These are phyloP conservation scores for Rubroboletus pulcherrimus DNA, from an alignment of 768 basidiomycete genomes.

Conservation along the genomic window DNA sequence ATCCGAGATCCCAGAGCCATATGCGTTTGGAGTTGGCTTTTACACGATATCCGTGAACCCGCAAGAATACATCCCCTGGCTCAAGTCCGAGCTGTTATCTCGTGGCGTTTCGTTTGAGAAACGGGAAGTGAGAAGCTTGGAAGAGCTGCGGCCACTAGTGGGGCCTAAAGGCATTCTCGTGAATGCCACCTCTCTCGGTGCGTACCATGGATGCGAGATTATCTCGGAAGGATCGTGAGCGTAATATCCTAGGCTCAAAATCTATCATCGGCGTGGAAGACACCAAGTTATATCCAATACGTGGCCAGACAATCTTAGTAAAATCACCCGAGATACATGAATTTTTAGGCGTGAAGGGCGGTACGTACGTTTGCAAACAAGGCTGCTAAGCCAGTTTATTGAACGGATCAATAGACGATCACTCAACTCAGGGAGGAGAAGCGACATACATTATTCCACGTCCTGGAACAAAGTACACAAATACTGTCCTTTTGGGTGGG, in stretches of 20 bases:
- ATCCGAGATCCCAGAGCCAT: constrained; percentile 35
- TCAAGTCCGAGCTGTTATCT: constrained; percentile 37
- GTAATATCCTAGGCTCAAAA: constrained; percentile 47
- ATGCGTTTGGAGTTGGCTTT: constrained; percentile 39
- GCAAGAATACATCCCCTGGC: constrained; percentile 46
- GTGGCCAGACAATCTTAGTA: constrained; percentile 82
- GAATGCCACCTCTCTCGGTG: constrained; percentile 56
- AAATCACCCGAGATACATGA: constrained; percentile 59
- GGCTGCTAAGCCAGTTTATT: background rate
- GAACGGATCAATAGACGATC: constrained; percentile 11
- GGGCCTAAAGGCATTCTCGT: constrained; percentile 41
- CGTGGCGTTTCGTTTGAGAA: constrained; percentile 44
- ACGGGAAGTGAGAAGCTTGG: constrained; percentile 40
- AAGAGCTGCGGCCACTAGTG: constrained; percentile 41
- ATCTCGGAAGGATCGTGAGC: background rate
- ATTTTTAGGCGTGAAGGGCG: constrained; percentile 23
- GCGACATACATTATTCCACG: constrained; percentile 63
- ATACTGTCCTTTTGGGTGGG: constrained; percentile 54
- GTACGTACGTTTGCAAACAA: constrained; percentile 17
- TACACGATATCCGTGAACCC: constrained; percentile 49
- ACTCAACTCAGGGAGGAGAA: constrained; percentile 21
- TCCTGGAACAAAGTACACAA: constrained; percentile 39
- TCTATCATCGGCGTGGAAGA: constrained; percentile 83
- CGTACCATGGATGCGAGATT: constrained; percentile 6
- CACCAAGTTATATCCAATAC: constrained; percentile 63